Base-by-base conservation (phyloP, 2,329 filamentous ascomycete genomes). In the Cladophialophora psammophila region DNA sequence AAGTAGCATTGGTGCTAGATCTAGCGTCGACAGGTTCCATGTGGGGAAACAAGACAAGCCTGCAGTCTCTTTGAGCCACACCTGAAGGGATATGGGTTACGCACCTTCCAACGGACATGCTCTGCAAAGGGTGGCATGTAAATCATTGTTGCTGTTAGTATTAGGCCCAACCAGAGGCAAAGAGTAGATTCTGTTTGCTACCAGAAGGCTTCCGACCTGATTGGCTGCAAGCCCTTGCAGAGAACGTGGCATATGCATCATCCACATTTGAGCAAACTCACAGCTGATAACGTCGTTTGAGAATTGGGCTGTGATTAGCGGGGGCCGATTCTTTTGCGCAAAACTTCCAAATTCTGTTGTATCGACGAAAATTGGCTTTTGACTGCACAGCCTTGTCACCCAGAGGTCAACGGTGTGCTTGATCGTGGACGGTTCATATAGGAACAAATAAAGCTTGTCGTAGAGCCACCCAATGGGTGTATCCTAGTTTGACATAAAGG, bases 1-100 rank as follows among this genome's bases (percentile, higher is more conserved):
- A 64, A 38, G 63, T 64, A 59, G 65, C 38, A 68, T 63, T 68
- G 63, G 63, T 40, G 61, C 56, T 68, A 45, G 58, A 65, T 66
- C 52, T 61, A 42, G 55, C 48, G 55, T 66, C 60, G 68, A 68
- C 63, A 67, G 59, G 68, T 70, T 70, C 65, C 63, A 50, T 70
- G 66, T 70, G 68, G 68, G 63, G 60, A 68, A 66, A 66, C 68
- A 61, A 64, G 45, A 66, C 63, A 64, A 53, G 53, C 54, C 57
- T 57, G 60, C 68, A 60, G 20, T 40, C 40, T 56, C 57, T 50
- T 53, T 55, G 18, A 55, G 53, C 55, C 61, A 63, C 57, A 55
- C 55, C 38, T 55, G 40, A 61, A 63, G 31, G 52, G 45, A 45
- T 36, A 62, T 45, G 64, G 60, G 54, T 63, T 56, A 63, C 55